A percentile compares a stretch with the other conserved stretches of the same genome.
Conservation (phyloP, 805 yeast species). For the Ogataea chonburiensis region DNA sequence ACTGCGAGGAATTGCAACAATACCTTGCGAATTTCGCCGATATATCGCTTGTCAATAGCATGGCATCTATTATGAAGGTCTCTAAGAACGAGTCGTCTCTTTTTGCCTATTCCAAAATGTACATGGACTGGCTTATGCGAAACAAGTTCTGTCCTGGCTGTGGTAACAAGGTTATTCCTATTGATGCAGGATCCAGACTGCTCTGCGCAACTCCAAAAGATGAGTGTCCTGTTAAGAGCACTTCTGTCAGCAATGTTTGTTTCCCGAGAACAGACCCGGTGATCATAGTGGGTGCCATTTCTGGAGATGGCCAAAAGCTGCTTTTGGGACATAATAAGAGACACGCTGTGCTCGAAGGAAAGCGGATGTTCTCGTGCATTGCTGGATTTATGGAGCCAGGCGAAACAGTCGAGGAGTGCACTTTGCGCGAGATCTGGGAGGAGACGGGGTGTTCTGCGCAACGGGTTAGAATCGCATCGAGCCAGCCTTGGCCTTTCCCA, state of each 20-base stretch:
- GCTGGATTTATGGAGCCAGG: slow-evolving; percentile 98
- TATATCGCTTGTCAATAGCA: slow-evolving; percentile 4
- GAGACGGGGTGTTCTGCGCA: slow-evolving; percentile 80
- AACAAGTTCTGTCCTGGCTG: slow-evolving; percentile 85
- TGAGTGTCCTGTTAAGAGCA: slow-evolving; percentile 38
- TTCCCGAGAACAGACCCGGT: slow-evolving; percentile 94
- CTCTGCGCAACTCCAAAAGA: slow-evolving; percentile 35
- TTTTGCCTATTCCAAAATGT: slow-evolving; percentile 80
- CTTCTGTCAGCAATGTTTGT: slow-evolving; percentile 66
- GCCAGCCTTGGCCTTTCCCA: slow-evolving; percentile 99
- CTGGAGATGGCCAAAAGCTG: slow-evolving; percentile 55
- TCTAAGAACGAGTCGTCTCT: slow-evolving; percentile 54
- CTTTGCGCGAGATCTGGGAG: slow-evolving; percentile 89
- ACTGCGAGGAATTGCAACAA: slow-evolving; percentile 20
- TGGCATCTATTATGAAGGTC: slow-evolving; percentile 26
- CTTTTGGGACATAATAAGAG: slow-evolving; percentile 72
- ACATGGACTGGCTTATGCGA: slow-evolving; percentile 77
- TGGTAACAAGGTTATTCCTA: slow-evolving; percentile 60
- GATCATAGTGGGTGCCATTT: slow-evolving; percentile 75
- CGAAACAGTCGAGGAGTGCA: slow-evolving; percentile 86
- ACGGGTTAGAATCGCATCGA: slow-evolving; percentile 57
- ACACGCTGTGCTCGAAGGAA: slow-evolving; percentile 39
- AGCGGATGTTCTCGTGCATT: slow-evolving; percentile 71
- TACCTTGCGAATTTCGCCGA: slow-evolving; percentile 12
- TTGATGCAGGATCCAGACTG: slow-evolving; percentile 67